Evolutionary conservation across 2,329 filamentous ascomycete species (phyloP), one percentile per base, ranked within the genome.

Genomic region (Elsinoe australis): DNA sequence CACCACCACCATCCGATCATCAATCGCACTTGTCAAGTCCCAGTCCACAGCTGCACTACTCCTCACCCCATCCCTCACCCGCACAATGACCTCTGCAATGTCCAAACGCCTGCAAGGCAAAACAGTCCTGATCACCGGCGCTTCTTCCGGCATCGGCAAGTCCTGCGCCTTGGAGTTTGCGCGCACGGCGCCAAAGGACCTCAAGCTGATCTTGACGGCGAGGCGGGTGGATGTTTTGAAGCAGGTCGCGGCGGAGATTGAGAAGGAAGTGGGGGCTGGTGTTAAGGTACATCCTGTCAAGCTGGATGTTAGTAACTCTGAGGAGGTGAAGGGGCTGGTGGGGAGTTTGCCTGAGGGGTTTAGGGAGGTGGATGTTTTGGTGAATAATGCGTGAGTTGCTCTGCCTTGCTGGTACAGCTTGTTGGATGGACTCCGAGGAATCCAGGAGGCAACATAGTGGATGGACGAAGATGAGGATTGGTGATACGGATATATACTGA

Each of bases 361-460:
- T 71, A 80, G 77, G 64, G 80, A 87, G 19, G 84, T 96, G 55
- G 79, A 96, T 64, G 76, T 96, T 2, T 70, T 98, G 51, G 87
- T 98, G 19, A 98, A 98, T 71, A 96, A 96, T 73, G 90, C 90
- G 87, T 94, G 67, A 64, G 83, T 73, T n/a, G n/a, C n/a, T n/a
- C n/a, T n/a, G n/a, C n/a, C n/a, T n/a, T n/a, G n/a, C n/a, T n/a
- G n/a, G n/a, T n/a, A n/a, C n/a, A n/a, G n/a, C n/a, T n/a, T n/a
- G n/a, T n/a, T n/a, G n/a, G n/a, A n/a, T n/a, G n/a, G n/a, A n/a
- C n/a, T n/a, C n/a, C n/a, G n/a, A n/a, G n/a, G n/a, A n/a, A n/a
- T n/a, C n/a, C n/a, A n/a, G n/a, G n/a, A n/a, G n/a, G n/a, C n/a
- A n/a, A n/a, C n/a, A n/a, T n/a, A n/a, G n/a, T n/a, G n/a, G n/a